A percentile compares a stretch with the other conserved stretches of the same genome.
Evolutionary conservation across 805 yeast genomes (phyloP).

Genomic region (Candida broadrunensis): DNA sequence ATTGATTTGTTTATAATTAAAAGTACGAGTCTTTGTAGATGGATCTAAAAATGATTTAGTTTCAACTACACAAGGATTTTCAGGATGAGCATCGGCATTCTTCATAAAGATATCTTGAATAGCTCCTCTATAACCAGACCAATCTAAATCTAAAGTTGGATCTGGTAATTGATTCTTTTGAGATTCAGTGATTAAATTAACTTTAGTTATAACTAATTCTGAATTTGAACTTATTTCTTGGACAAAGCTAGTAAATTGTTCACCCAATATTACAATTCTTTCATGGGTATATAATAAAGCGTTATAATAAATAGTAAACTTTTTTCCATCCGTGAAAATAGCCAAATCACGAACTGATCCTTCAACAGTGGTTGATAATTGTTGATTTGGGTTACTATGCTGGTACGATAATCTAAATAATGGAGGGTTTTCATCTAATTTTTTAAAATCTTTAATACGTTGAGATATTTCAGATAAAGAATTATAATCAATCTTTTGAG

Average conservation of each 20-base stretch:
- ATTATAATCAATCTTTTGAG: constrained; percentile 38
- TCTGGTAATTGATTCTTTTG: constrained; percentile 72
- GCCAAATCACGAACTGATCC: constrained; percentile 68
- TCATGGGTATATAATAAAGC: constrained; percentile 67
- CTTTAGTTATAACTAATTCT: constrained; percentile 49
- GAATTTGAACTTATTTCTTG: constrained; percentile 32
- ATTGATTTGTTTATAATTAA: constrained; percentile 84
- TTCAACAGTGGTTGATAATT: constrained; percentile 43
- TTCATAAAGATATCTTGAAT: constrained; percentile 92
- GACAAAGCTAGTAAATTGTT: constrained; percentile 64
- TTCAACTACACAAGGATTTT: constrained; percentile 88
- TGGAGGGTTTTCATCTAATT: constrained; percentile 57
- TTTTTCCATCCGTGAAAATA: constrained; percentile 36
- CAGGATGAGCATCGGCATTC: constrained; percentile 83
- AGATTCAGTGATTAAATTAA: constrained; percentile 65
- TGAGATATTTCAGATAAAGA: constrained; percentile 56
- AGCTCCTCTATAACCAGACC: constrained; percentile 91
- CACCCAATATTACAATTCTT: constrained; percentile 66
- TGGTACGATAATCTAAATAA: constrained; percentile 62
- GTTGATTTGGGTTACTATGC: constrained; percentile 36
- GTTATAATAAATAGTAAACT: constrained; percentile 61
- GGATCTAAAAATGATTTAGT: constrained; percentile 69
- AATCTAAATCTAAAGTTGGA: constrained; percentile 82
- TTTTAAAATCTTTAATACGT: constrained; percentile 46
- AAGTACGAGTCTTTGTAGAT: constrained; percentile 57